Percentiles rank a stretch among this genome's conserved stretches.
Evolutionary conservation across 2,329 filamentous ascomycete genomes (phyloP).

Genomic region (Colletotrichum sojae): DNA sequence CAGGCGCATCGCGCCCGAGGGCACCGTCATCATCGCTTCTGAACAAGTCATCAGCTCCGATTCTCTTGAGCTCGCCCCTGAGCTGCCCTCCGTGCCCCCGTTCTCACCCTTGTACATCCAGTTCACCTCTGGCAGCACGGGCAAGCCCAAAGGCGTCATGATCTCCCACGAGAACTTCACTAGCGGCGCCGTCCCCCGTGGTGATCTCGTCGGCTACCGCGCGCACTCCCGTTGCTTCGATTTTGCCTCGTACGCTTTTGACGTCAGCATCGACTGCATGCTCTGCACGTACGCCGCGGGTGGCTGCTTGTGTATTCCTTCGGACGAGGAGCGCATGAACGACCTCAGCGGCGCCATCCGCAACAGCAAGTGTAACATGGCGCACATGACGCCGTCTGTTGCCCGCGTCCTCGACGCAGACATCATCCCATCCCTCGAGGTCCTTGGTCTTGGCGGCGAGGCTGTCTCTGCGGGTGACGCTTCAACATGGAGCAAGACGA

Average conservation of each 20-base stretch:
- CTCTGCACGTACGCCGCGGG: conserved; percentile 66
- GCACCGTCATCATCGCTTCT: conserved; percentile 52
- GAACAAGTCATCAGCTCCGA: conserved; percentile 26
- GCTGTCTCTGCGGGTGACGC: conserved; percentile 67
- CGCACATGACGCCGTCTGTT: conserved; percentile 66
- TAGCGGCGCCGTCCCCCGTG: conserved; percentile 60
- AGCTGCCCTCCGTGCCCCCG: conserved; percentile 57
- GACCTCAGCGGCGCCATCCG: conserved; percentile 62
- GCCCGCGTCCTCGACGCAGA: conserved; percentile 62
- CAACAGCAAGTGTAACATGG: conserved; percentile 62
- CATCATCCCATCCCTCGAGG: conserved; percentile 61
- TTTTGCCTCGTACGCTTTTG: conserved; percentile 68
- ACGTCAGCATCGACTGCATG: conserved; percentile 69
- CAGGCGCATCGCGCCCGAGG: conserved; percentile 52
- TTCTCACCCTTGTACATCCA: conserved; percentile 67
- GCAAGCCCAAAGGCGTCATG: conserved; percentile 74
- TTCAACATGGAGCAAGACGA: conserved; percentile 60
- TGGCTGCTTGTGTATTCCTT: conserved; percentile 67
- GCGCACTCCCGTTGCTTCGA: conserved; percentile 60
- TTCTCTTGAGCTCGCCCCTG: conserved; percentile 31
- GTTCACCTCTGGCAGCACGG: conserved; percentile 76
- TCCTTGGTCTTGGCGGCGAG: conserved; percentile 65
- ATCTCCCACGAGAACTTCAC: conserved; percentile 63
- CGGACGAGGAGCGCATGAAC: conserved; percentile 67
- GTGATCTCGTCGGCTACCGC: conserved; percentile 58